Base-by-base conservation (phyloP, 768 basidiomycete genomes). In the Kwoniella sp. region DNA sequence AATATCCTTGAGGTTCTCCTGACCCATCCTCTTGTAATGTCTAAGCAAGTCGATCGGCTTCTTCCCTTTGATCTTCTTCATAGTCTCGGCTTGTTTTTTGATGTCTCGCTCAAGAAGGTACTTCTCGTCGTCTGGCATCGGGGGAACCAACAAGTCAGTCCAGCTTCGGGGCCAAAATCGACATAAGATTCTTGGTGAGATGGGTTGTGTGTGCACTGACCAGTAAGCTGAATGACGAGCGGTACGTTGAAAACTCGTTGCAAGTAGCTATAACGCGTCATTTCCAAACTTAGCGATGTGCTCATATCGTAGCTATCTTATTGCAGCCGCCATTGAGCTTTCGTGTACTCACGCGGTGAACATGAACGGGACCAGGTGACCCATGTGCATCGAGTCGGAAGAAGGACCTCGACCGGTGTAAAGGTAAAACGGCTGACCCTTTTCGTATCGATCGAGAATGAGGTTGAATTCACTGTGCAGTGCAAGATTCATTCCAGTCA, bases 381-480 rank as follows among this genome's bases (percentile, higher is more conserved):
- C 96, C 54, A 98, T 82, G 82, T 99, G 96, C 89, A 98, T 90
- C 76, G 92, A 94, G 77, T 91, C 91, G 74, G 91, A 95, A 68
- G 90, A 92, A 21, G 96, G 96, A 12, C 96, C 96, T 62, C 96
- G 87, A 30, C 96, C 96, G 0, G 96, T 99, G 81, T 99, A 99
- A 67, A 99, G 82, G 83, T 90, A 99, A 82, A 97, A 98, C 1
- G 94, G 96, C 79, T 98, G 96, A 17, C 91, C 88, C 75, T 95
- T 89, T 80, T 98, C 95, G 80, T 90, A 97, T 65, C 92, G 88
- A 80, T 96, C 92, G 63, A 99, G 82, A 58, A 99, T 96, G 71
- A 86, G 86, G 81, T 93, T 89, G 71, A 99, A 88, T 58, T 99
- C 96, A 57, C 94, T 97, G 72, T 37, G 21, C 6, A 3, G n/a